Evolutionary conservation across 2,329 filamentous ascomycete species (phyloP).

Genomic region (Fragosphaeria purpurea): DNA sequence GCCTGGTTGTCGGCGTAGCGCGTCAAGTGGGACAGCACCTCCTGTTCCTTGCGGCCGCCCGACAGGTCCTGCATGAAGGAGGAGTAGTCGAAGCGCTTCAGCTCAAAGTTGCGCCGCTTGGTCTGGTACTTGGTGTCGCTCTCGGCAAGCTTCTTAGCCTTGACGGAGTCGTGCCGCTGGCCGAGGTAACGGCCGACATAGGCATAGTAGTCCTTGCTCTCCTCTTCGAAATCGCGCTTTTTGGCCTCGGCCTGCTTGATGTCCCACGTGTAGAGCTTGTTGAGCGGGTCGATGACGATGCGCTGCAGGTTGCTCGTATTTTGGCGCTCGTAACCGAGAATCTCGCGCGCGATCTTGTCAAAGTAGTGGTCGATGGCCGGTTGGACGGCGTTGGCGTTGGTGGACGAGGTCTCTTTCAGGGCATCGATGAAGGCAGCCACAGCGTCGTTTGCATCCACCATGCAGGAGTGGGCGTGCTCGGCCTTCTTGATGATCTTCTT

Average conservation of each 20-base stretch:
- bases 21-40: slow-evolving; percentile 87
- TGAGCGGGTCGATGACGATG: slow-evolving; percentile 89
- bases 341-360: slow-evolving; percentile 89
- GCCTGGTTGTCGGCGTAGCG: slow-evolving; percentile 90
- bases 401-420: slow-evolving; percentile 74
- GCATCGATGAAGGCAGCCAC: slow-evolving; percentile 75
- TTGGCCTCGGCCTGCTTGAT: slow-evolving; percentile 97
- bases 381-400: slow-evolving; percentile 93
- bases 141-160: slow-evolving; percentile 91
- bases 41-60: slow-evolving; percentile 95
- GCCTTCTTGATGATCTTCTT: slow-evolving; percentile 92
- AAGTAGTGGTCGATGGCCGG: slow-evolving; percentile 97
- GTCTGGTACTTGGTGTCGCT: slow-evolving; percentile 94
- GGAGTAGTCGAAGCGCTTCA: slow-evolving; percentile 97
- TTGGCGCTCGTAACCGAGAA: slow-evolving; percentile 73
- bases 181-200: slow-evolving; percentile 95
- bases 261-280: slow-evolving; percentile 84
- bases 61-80: slow-evolving; percentile 99
- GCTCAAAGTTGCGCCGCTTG: slow-evolving; percentile 88
- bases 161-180: slow-evolving; percentile 87
- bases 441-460: slow-evolving; percentile 76
- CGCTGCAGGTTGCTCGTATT: slow-evolving; percentile 80
- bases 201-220: slow-evolving; percentile 96
- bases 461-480: slow-evolving; percentile 75
- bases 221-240: slow-evolving; percentile 96